Evolutionary conservation across 768 basidiomycete species (phyloP).

Genomic region (Tephrocybe rancida): DNA sequence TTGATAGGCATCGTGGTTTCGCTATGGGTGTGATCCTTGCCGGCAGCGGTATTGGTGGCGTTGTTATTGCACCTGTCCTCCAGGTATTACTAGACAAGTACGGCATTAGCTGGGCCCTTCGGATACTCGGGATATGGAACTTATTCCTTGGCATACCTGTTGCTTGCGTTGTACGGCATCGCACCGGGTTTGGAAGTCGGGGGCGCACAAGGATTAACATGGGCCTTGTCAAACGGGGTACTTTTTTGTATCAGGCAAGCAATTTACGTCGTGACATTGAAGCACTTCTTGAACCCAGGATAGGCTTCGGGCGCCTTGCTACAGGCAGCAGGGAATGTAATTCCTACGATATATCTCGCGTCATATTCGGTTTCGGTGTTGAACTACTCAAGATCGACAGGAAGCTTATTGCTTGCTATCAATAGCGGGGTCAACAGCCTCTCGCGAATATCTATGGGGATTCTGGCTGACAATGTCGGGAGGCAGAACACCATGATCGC

Average conservation of each 20-base stretch:
- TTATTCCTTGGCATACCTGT: conserved; percentile 37
- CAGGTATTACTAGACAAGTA: conserved; percentile 34
- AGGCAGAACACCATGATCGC: conserved; percentile 46
- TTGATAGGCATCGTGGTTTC: conserved; percentile 45
- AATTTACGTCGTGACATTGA: neutral
- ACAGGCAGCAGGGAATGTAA: conserved; percentile 46
- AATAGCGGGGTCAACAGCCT: conserved; percentile 45
- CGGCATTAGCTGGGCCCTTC: conserved; percentile 36
- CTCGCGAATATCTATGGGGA: conserved; percentile 41
- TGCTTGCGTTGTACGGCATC: conserved; percentile 33
- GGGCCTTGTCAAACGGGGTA: conserved; percentile 38
- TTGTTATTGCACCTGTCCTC: conserved; percentile 42
- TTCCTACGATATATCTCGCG: conserved; percentile 45
- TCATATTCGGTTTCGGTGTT: conserved; percentile 43
- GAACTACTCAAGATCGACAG: conserved; percentile 35
- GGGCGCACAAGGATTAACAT: conserved; percentile 33
- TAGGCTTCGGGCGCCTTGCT: conserved; percentile 42
- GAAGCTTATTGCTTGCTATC: conserved; percentile 40
- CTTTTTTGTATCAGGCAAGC: conserved; percentile 42
- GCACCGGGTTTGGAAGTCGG: conserved; percentile 22
- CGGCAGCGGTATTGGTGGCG: conserved; percentile 44
- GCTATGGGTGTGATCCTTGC: conserved; percentile 46
- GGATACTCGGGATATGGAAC: conserved; percentile 45
- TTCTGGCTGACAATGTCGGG: conserved; percentile 42
- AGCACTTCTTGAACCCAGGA: neutral